These are phyloP conservation scores for Xylaria sp. DNA, from an alignment of 2,329 filamentous ascomycete genomes.

Conservation along the genomic window DNA sequence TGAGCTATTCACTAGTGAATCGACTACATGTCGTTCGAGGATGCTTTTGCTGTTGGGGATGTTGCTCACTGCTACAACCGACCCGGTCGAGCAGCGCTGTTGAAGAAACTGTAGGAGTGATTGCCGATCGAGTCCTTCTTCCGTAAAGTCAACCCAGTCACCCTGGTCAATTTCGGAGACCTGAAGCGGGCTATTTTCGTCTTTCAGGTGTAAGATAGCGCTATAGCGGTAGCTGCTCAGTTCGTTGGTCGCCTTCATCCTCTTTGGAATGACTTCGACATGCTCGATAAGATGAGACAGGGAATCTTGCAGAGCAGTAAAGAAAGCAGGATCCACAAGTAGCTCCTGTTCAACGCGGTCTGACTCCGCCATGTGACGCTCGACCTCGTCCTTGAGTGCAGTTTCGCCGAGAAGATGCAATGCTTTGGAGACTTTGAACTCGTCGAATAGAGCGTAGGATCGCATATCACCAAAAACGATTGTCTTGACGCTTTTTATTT, in stretches of 20 bases:
- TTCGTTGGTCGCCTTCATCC: constrained; percentile 9
- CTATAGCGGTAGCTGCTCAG: constrained; percentile 11
- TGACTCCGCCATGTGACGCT: neutral
- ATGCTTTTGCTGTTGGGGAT: constrained; percentile 1
- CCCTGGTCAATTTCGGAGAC: neutral
- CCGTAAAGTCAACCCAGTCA: constrained; percentile 9
- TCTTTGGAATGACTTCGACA: constrained; percentile 16
- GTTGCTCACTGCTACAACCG: constrained; percentile 9
- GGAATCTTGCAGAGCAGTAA: neutral
- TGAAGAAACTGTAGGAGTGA: neutral
- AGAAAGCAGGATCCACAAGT: constrained; percentile 16
- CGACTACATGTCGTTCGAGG: neutral
- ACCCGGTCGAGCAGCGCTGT: neutral
- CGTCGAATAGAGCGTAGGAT: neutral
- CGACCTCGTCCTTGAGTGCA: neutral
- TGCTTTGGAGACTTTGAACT: constrained; percentile 9
- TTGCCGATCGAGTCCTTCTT: neutral
- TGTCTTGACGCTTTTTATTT: neutral
- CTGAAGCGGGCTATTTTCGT: neutral
- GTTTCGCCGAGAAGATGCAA: neutral
- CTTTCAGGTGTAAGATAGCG: constrained; percentile 4
- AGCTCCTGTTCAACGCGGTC: constrained; percentile 12
- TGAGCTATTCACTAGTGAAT: neutral
- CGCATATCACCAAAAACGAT: constrained; percentile 16
- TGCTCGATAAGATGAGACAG: constrained; percentile 5